Evolutionary conservation across 306 rosid species (phyloP).

Genomic region (Amphicarpaea edgeworthii): DNA sequence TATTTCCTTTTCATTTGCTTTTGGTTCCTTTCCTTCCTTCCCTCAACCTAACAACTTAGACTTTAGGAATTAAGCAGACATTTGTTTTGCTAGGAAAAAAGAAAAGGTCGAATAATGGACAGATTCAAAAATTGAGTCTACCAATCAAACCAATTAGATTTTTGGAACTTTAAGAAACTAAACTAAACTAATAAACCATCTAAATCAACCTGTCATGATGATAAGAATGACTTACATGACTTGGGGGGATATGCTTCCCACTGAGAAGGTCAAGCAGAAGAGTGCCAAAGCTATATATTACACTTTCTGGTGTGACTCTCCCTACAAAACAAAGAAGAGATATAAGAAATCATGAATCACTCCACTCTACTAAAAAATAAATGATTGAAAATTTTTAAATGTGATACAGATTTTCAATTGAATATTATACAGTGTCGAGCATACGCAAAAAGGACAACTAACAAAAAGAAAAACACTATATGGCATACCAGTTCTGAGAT

Average conservation of each 20-base stretch:
- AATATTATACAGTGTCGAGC: neutral
- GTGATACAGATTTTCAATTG: conserved; percentile 7
- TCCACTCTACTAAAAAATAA: conserved; percentile 9
- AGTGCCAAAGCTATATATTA: conserved; percentile 85
- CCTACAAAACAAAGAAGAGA: conserved; percentile 53
- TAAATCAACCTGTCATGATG: neutral
- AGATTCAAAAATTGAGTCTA: neutral
- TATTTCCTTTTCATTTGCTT: conserved; percentile 19
- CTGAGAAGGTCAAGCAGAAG: conserved; percentile 89
- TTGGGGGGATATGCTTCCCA: conserved; percentile 86
- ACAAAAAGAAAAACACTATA: conserved; percentile 1
- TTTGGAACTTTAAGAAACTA: conserved; percentile 14
- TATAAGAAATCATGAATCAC: conserved; percentile 32
- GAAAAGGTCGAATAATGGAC: neutral
- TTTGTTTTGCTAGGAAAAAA: neutral
- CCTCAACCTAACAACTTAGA: neutral
- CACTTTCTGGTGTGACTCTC: conserved; percentile 88
- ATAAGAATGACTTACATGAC: conserved; percentile 70
- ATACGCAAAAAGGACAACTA: conserved; percentile 8
- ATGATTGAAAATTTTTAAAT: conserved; percentile 1
- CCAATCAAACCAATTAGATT: neutral
- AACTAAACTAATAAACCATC: neutral
- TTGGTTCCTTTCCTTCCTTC: conserved; percentile 2
- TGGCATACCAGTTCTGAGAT: conserved; percentile 77
- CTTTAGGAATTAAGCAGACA: neutral